Conservation (phyloP, 2,329 filamentous ascomycete genomes). For the Aspergillus ochraceoroseus region DNA sequence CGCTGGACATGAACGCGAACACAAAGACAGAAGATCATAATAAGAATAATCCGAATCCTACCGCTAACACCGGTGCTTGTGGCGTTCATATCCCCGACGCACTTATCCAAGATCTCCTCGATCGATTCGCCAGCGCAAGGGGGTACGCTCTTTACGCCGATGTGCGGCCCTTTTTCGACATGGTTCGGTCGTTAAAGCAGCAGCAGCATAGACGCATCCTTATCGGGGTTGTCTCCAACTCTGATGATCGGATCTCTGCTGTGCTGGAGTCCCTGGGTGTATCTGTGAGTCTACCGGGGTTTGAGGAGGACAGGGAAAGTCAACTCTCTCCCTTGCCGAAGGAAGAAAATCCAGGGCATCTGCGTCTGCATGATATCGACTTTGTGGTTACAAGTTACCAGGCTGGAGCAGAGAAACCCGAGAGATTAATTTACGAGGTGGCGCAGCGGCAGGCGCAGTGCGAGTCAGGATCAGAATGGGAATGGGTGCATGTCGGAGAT, state of each 20-base stretch:
- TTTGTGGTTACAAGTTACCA: conserved; percentile 47
- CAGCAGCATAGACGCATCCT: no score
- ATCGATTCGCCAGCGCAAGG: conserved; percentile 38
- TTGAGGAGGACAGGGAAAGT: not conserved
- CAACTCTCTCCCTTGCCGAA: no score
- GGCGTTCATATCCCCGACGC: conserved; percentile 37
- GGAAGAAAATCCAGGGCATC: no score
- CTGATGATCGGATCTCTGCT: conserved; percentile 42
- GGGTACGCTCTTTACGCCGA: conserved; percentile 43
- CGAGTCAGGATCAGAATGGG: conserved; percentile 20
- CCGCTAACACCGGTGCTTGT: no score
- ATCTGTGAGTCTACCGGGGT: conserved; percentile 19
- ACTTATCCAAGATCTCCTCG: conserved; percentile 34
- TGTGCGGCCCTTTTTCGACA: conserved; percentile 37
- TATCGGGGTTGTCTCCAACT: conserved; percentile 45
- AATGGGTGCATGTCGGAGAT: conserved; percentile 44
- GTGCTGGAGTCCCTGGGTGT: conserved; percentile 41
- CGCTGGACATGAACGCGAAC: conserved; percentile 6
- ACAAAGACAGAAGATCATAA: conserved; percentile 9
- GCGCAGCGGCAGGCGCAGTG: conserved; percentile 31
- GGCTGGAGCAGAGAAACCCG: conserved; percentile 44
- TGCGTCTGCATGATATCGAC: conserved; percentile 34
- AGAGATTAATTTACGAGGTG: conserved; percentile 38
- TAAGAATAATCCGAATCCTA: no score
- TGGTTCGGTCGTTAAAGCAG: no score